A percentile compares a stretch with the other conserved stretches of the same genome.
Evolutionary conservation across 805 yeast genomes (phyloP).

Genomic region (Wickerhamiella sorbophila): DNA sequence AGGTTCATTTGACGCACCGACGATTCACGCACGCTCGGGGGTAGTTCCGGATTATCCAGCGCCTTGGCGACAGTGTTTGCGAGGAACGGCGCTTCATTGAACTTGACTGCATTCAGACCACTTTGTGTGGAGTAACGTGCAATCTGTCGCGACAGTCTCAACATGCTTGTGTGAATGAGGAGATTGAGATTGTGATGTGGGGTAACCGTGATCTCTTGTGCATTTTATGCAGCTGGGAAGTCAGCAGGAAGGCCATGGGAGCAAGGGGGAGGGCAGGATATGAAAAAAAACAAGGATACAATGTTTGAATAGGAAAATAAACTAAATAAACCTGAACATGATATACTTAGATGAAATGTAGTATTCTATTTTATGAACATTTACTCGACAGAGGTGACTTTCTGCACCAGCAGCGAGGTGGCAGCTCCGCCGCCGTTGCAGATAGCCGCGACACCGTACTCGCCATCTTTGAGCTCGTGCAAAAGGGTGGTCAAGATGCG

Average conservation of each 20-base stretch:
- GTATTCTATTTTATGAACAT: too few relatives aligned
- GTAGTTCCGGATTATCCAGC: constrained; percentile 14
- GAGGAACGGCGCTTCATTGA: constrained; percentile 19
- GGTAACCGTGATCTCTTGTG: too few relatives aligned
- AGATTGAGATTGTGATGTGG: not conserved
- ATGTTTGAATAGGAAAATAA: not conserved
- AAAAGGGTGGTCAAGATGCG: constrained; percentile 52
- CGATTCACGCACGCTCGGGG: constrained; percentile 9
- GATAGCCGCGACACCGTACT: constrained; percentile 81
- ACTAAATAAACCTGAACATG: not conserved
- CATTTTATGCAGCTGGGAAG: not conserved
- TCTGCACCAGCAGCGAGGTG: constrained; percentile 75
- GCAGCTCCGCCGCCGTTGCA: constrained; percentile 99
- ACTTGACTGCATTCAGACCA: constrained; percentile 2
- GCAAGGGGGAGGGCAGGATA: constrained; percentile 6
- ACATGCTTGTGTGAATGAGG: not conserved
- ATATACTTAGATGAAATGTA: too few relatives aligned
- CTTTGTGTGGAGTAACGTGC: not conserved
- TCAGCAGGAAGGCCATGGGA: constrained; percentile 1
- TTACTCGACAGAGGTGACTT: constrained; percentile 12
- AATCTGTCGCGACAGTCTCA: not conserved
- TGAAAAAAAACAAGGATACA: not conserved
- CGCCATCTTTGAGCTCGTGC: constrained; percentile 43
- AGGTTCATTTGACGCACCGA: constrained; percentile 22
- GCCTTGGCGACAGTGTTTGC: constrained; percentile 14